These are phyloP conservation scores for Candida argentea DNA, from an alignment of 805 yeast species.

Conservation along the genomic window DNA sequence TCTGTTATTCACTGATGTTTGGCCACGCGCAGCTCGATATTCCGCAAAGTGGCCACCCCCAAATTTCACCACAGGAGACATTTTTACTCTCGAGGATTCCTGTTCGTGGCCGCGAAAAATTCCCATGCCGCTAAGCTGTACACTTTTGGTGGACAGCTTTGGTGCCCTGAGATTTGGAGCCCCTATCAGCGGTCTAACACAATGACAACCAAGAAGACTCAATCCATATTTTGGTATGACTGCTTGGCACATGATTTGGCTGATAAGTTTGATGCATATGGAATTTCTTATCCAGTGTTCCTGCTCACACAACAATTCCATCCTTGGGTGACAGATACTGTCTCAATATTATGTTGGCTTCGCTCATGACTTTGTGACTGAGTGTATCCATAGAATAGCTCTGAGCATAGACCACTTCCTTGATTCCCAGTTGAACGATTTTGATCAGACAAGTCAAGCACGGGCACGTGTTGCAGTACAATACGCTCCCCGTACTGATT, in stretches of 20 bases:
- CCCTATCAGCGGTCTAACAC: not conserved
- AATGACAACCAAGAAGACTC: not conserved
- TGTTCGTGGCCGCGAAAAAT: no score
- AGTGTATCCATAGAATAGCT: conserved; percentile 83
- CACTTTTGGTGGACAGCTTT: no score
- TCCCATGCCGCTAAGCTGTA: no score
- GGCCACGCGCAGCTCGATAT: no score
- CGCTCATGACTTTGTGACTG: conserved; percentile 60
- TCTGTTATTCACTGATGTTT: no score
- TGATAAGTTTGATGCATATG: no score
- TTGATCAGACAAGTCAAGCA: conserved; percentile 93
- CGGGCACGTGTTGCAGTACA: conserved; percentile 96
- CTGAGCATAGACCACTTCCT: conserved; percentile 87
- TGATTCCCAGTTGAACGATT: conserved; percentile 86
- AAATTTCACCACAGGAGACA: no score
- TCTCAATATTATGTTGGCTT: conserved; percentile 66
- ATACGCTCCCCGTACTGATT: conserved; percentile 41
- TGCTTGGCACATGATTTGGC: no score
- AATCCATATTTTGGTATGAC: not conserved
- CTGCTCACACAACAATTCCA: conserved; percentile 23
- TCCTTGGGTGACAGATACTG: conserved; percentile 32
- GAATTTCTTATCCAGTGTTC: no score
- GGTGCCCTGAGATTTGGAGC: no score
- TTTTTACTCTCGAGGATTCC: no score
- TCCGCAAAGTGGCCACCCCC: no score